phyloP scores from a whole-genome alignment of 495 filamentous ascomycete species.

The Cenococcum geophilum region DNA sequence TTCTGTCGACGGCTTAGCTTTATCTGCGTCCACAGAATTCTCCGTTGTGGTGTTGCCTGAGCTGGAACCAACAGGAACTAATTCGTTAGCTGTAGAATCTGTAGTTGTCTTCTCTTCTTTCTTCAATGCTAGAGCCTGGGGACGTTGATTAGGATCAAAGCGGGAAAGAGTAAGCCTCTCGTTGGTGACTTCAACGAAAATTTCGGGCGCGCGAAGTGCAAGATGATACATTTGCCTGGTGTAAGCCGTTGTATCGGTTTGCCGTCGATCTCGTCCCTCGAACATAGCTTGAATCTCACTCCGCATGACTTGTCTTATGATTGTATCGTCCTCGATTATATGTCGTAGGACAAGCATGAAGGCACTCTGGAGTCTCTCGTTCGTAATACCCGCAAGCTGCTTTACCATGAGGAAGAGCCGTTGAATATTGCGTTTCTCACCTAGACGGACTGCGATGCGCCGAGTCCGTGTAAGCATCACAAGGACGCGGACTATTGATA shows the following conservation, averaged over 20 bases:
- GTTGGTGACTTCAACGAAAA: constrained; percentile 87
- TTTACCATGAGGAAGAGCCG: constrained; percentile 91
- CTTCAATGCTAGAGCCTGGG: constrained; percentile 55
- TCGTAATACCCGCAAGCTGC: constrained; percentile 72
- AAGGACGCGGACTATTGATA: constrained; percentile 77
- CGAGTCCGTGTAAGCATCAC: constrained; percentile 82
- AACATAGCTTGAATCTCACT: constrained; percentile 78
- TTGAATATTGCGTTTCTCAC: constrained; percentile 82
- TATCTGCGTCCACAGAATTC: constrained; percentile 34
- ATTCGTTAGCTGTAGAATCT: neutral
- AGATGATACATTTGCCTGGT: constrained; percentile 74
- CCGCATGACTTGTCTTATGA: constrained; percentile 84
- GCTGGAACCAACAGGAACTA: constrained; percentile 1
- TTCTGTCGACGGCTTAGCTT: constrained; percentile 43
- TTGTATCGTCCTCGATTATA: constrained; percentile 88
- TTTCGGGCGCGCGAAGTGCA: constrained; percentile 71
- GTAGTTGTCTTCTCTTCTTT: constrained; percentile 41
- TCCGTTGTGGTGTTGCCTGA: neutral
- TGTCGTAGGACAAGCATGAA: constrained; percentile 88
- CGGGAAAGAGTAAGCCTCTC: constrained; percentile 68
- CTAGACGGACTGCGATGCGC: constrained; percentile 64
- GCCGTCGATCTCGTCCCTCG: constrained; percentile 54
- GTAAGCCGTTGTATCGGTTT: constrained; percentile 64
- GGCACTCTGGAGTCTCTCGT: constrained; percentile 66
- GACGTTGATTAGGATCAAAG: constrained; percentile 54